These are phyloP conservation scores for Spergularia bocconei DNA, from an alignment of 148 eudicot genomes.

Conservation along the genomic window DNA sequence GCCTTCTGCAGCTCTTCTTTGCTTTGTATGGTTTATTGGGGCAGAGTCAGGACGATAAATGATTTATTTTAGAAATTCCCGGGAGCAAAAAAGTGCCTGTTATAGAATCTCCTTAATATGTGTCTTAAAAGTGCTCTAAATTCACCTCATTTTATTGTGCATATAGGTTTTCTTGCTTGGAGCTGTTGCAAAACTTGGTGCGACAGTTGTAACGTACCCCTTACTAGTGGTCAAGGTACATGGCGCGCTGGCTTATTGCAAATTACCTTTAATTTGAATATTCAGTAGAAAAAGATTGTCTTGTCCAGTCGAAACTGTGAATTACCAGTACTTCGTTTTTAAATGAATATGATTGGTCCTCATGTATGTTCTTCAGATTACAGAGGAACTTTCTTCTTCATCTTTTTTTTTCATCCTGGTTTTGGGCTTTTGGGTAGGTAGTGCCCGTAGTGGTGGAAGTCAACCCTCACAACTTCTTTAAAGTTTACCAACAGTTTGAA, in stretches of 20 bases:
- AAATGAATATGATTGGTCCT: too few species aligned
- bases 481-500: too few species aligned
- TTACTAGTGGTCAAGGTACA: constrained; percentile 89
- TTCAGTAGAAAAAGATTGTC: constrained; percentile 1
- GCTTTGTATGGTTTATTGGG: neutral
- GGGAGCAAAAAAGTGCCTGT: too few species aligned
- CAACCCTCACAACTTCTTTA: too few species aligned
- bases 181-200: constrained; percentile 93
- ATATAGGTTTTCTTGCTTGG: constrained; percentile 81
- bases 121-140: neutral
- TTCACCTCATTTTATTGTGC: constrained; percentile 12
- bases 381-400: too few species aligned
- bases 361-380: too few species aligned
- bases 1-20: neutral
- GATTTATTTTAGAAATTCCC: too few species aligned
- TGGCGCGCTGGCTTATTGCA: neutral
- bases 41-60: too few species aligned
- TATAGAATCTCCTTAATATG: too few species aligned
- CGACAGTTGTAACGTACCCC: constrained; percentile 87
- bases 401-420: too few species aligned
- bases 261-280: neutral
- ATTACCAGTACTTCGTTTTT: neutral
- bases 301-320: neutral
- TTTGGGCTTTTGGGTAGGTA: too few species aligned
- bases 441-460: too few species aligned